phyloP scores from a whole-genome alignment of 2,329 filamentous ascomycete genomes.

The Orbilia blumenaviensis region DNA sequence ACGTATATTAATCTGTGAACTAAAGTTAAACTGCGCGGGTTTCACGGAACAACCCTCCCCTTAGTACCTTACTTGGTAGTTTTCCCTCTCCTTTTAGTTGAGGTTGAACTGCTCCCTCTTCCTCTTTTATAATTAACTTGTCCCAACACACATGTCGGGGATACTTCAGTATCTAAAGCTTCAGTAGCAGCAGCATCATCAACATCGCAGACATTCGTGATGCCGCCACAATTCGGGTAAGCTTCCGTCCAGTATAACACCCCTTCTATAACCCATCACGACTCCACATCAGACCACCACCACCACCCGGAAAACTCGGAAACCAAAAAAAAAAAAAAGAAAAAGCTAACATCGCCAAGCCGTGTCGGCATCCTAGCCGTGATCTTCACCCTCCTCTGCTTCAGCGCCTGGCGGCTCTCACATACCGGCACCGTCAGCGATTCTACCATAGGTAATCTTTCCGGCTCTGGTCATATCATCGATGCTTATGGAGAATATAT shows the following conservation, averaged over 20 bases:
- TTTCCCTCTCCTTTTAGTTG: background rate
- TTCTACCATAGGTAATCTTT: slow-evolving; percentile 36
- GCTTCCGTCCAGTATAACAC: background rate
- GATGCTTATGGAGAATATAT: slow-evolving; percentile 36
- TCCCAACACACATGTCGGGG: background rate
- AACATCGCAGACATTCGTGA: background rate
- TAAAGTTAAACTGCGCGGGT: too few relatives aligned
- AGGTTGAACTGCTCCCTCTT: too few relatives aligned
- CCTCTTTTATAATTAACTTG: too few relatives aligned
- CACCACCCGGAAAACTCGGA: background rate
- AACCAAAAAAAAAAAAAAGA: background rate
- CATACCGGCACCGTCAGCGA: slow-evolving; percentile 27
- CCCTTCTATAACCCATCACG: too few relatives aligned
- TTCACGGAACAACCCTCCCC: background rate
- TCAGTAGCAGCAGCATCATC: background rate
- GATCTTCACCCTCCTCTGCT: slow-evolving; percentile 36
- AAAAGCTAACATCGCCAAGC: slow-evolving; percentile 1
- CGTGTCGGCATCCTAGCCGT: slow-evolving; percentile 31
- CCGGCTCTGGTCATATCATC: slow-evolving; percentile 30
- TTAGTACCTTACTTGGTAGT: background rate
- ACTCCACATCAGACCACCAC: too few relatives aligned
- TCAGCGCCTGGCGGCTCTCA: slow-evolving; percentile 45
- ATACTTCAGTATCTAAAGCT: background rate
- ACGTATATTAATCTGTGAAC: too few relatives aligned
- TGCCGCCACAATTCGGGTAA: slow-evolving; percentile 39